Base-by-base conservation (phyloP, 768 basidiomycete species). In the Hericium erinaceus region DNA sequence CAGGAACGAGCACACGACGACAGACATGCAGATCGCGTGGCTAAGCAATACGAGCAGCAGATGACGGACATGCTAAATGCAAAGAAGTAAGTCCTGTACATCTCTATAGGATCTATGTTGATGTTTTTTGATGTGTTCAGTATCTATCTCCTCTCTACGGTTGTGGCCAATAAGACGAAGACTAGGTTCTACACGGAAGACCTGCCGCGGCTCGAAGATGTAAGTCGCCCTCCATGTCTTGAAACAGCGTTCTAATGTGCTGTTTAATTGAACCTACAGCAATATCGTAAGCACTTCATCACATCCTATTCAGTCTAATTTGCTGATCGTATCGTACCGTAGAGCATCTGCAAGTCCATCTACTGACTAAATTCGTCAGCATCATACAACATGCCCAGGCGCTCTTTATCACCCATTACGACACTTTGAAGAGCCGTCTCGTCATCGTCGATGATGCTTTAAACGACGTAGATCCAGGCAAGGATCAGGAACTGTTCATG, bases 31-130 rank as follows among this genome's bases (percentile, higher is more conserved):
- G 87, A 86, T 55, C 80, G 88, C 38, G 80, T 78, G 3, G 83
- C 83, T 18, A 83, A 80, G 67, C 89, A 91, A 64, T 81, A 80
- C 48, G 89, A 90, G 60, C 84, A 88, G 63, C 88, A 90, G 63
- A 79, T 79, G 55, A 75, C 76, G 38, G 86, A 91, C 41, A 92
- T 92, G 90, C 69, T 82, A 46, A 87, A 85, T 62, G 80, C 82
- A 70, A 92, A 92, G 75, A 92, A 92, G 90, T 91, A 58, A 40
- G 38, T 22, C 20, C 40, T n/a, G 49, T 18, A 41, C 39, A 9
- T 51, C 9, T 2, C 9, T 10, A 10, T 33, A 33, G 33, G 33
- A 33, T 8, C 33, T 33, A 10, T 33, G 9, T 33, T 33, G 33
- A 33, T 10, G 33, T 33, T 0, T 33, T 10, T 33, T 7, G 33